Evolutionary conservation across 2,329 filamentous ascomycete species (phyloP), one percentile per base, ranked within the genome.

Genomic region (Cladosporium austrohemisphaericum): DNA sequence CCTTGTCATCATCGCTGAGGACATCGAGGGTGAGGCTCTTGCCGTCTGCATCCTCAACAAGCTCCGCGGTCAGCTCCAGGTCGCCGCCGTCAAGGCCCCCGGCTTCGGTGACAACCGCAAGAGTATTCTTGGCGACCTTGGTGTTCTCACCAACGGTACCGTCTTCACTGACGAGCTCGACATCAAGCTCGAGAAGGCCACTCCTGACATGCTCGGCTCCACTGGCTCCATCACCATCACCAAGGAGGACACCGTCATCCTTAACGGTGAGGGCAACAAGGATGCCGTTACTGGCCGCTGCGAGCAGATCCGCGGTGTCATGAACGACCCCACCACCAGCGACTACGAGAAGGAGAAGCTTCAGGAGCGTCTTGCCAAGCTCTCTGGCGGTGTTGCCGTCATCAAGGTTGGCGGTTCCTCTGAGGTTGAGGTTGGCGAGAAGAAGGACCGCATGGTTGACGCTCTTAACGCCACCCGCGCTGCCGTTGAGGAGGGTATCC

Each of bases 321-420:
- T 96, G 78, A 80, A 78, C 55, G 93, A 98, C 76, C 86, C 92
- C 59, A 85, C 81, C 63, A 98, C 93, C 57, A 96, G 91, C 41
- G 93, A 98, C 68, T 98, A 98, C 76, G 93, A 98, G 83, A 97
- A 96, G 83, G 93, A 98, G 86, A 98, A 98, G 84, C 88, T 98
- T 59, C 93, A 97, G 78, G 93, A 98, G 80, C 93, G 93, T 76
- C 88, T 98, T 55, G 93, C 93, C 63, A 98, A 98, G 85, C 88
- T 98, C 60, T 97, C 93, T 60, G 93, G 93, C 58, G 93, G 93
- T 81, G 93, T 98, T 64, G 93, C 93, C 63, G 93, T 98, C 74
- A 97, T 98, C 81, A 96, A 95, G 83, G 93, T 98, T 57, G 93
- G 93, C 65, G 93, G 93, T 71, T 82, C 91, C 57, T 97, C 92